phyloP scores from a whole-genome alignment of 2,329 filamentous ascomycete genomes.

The Fulvia fulva region DNA sequence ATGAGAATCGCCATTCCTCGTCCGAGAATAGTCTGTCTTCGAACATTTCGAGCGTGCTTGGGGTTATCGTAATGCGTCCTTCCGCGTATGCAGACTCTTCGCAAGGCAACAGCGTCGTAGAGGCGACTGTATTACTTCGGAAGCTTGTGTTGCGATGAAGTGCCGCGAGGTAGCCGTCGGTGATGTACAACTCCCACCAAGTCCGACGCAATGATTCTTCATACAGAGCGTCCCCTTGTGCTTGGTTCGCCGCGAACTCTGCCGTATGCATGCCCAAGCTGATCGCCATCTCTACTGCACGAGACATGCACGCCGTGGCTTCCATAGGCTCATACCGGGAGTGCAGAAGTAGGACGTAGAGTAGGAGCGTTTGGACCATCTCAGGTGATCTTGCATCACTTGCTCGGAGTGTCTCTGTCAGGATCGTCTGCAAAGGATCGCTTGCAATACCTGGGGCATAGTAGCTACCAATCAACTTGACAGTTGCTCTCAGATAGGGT shows the following conservation, averaged over 20 bases:
- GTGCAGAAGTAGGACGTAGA: slow-evolving; percentile 74
- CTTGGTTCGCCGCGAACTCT: slow-evolving; percentile 61
- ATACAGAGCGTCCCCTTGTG: slow-evolving; percentile 61
- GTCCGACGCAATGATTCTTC: slow-evolving; percentile 84
- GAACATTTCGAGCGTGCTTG: slow-evolving; percentile 67
- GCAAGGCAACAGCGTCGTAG: slow-evolving; percentile 72
- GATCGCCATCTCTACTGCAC: slow-evolving; percentile 68
- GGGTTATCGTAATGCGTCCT: slow-evolving; percentile 43
- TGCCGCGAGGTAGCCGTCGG: slow-evolving; percentile 79
- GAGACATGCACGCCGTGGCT: slow-evolving; percentile 62
- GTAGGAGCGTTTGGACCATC: slow-evolving; percentile 70
- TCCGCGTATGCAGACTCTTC: slow-evolving; percentile 68
- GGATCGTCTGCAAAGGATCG: slow-evolving; percentile 38
- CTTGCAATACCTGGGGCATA: slow-evolving; percentile 37
- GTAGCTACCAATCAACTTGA: slow-evolving; percentile 55
- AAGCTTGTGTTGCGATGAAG: slow-evolving; percentile 71
- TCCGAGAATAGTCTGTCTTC: slow-evolving; percentile 72
- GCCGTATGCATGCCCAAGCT: slow-evolving; percentile 71
- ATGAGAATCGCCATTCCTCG: slow-evolving; percentile 70
- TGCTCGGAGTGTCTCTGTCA: slow-evolving; percentile 53
- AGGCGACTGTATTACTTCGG: slow-evolving; percentile 61
- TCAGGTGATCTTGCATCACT: slow-evolving; percentile 38
- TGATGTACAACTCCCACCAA: slow-evolving; percentile 84
- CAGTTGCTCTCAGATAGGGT: slow-evolving; percentile 49
- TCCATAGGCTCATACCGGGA: slow-evolving; percentile 68